Conservation (phyloP, 1,139 yeast genomes). For the Nakaseomyces delphensis region DNA sequence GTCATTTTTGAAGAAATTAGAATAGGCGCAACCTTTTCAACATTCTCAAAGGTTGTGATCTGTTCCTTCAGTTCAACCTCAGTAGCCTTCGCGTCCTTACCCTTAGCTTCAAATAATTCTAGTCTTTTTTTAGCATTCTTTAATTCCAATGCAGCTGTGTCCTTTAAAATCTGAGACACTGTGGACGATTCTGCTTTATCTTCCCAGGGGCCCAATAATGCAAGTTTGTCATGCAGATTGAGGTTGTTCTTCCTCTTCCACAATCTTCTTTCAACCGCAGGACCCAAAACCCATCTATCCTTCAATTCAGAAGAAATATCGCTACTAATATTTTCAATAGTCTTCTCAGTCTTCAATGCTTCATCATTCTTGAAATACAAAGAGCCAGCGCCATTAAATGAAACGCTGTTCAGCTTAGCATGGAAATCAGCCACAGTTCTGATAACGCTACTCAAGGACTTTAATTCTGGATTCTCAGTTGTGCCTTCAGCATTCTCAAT, state of each 20-base stretch:
- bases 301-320: slow-evolving; percentile 47
- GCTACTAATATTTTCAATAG: slow-evolving; percentile 48
- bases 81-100: slow-evolving; percentile 35
- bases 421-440: slow-evolving; percentile 57
- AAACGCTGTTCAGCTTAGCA: slow-evolving; percentile 39
- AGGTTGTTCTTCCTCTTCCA: slow-evolving; percentile 56
- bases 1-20: slow-evolving; percentile 45
- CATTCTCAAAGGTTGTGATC: slow-evolving; percentile 51
- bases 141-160: slow-evolving; percentile 59
- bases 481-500: slow-evolving; percentile 1
- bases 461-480: slow-evolving; percentile 19
- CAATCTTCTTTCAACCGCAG: slow-evolving; percentile 71
- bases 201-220: slow-evolving; percentile 67
- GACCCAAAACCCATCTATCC: slow-evolving; percentile 84
- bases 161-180: slow-evolving; percentile 44
- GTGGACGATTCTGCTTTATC: slow-evolving; percentile 40
- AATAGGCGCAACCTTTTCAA: slow-evolving; percentile 45
- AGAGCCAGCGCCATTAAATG: slow-evolving; percentile 72
- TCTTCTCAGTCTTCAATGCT: slow-evolving; percentile 34
- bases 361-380: slow-evolving; percentile 45
- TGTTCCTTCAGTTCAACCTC: slow-evolving; percentile 42
- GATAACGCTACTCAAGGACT: slow-evolving; percentile 46
- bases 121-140: slow-evolving; percentile 53
- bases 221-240: slow-evolving; percentile 35
- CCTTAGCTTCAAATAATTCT: slow-evolving; percentile 46